Percentiles rank a stretch among this genome's conserved stretches.
Conservation (phyloP, 2,329 filamentous ascomycete species). For the Lecanicillium sp. region DNA sequence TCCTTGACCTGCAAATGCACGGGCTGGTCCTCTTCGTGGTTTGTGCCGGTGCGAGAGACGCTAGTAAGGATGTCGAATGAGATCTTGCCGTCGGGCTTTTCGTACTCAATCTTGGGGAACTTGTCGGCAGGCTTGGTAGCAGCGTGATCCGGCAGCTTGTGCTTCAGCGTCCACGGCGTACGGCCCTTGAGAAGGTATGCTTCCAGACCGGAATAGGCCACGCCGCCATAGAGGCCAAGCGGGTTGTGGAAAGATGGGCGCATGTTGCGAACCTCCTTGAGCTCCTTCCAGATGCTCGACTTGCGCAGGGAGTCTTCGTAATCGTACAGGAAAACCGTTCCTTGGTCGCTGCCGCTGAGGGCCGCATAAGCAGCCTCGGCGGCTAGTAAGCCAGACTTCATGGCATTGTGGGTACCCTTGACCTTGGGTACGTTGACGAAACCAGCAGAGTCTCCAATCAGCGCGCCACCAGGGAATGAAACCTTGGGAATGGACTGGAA, state of each 20-base stretch:
- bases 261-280: conserved; percentile 95
- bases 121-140: conserved; percentile 73
- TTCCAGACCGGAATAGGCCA: conserved; percentile 89
- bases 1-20: conserved; percentile 92
- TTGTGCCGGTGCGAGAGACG: conserved; percentile 90
- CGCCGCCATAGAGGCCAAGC: conserved; percentile 79
- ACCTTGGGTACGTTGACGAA: conserved; percentile 98
- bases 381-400: conserved; percentile 95
- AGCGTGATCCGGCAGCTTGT: conserved; percentile 68
- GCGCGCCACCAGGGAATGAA: conserved; percentile 87
- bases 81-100: conserved; percentile 91
- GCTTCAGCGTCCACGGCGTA: conserved; percentile 85
- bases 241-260: conserved; percentile 86
- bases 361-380: conserved; percentile 84
- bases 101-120: conserved; percentile 86
- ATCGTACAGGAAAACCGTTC: conserved; percentile 83
- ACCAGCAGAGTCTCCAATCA: conserved; percentile 93
- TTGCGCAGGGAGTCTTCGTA: conserved; percentile 85
- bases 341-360: conserved; percentile 46
- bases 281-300: conserved; percentile 86
- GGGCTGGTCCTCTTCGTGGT: conserved; percentile 97
- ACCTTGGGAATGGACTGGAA: conserved; percentile 98
- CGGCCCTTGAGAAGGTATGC: conserved; percentile 80
- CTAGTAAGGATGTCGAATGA: conserved; percentile 94
- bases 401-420: conserved; percentile 96